phyloP scores from a whole-genome alignment of 2,329 filamentous ascomycete species.

The Elsinoe necatrix region DNA sequence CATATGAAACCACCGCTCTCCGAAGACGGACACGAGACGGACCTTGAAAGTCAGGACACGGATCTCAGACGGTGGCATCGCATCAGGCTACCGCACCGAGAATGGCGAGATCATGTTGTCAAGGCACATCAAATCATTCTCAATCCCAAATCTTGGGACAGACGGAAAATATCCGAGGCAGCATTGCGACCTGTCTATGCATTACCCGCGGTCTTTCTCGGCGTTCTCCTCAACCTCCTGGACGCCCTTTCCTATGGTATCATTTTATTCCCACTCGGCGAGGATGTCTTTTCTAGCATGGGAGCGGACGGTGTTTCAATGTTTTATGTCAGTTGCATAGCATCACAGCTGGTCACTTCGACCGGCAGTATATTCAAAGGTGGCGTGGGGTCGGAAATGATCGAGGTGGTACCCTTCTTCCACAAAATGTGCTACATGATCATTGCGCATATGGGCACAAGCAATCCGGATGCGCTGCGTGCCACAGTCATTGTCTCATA shows the following conservation, averaged over 20 bases:
- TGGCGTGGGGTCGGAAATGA: conserved; percentile 92
- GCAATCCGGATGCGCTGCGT: conserved; percentile 76
- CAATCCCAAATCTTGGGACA: conserved; percentile 66
- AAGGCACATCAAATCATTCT: conserved; percentile 30
- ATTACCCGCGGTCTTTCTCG: conserved; percentile 79
- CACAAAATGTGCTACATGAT: conserved; percentile 96
- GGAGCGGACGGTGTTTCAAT: conserved; percentile 94
- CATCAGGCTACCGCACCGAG: conserved; percentile 26
- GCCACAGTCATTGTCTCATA: conserved; percentile 92
- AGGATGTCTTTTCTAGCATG: conserved; percentile 73
- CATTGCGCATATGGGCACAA: conserved; percentile 64
- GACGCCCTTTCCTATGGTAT: conserved; percentile 87
- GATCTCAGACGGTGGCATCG: conserved; percentile 25
- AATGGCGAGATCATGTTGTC: conserved; percentile 17
- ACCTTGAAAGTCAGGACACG: conserved; percentile 22
- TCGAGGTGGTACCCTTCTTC: conserved; percentile 97
- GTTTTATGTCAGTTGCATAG: conserved; percentile 96
- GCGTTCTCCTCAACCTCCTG: conserved; percentile 80
- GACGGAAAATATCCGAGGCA: conserved; percentile 54
- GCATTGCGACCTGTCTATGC: conserved; percentile 62
- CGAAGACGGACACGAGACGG: conserved; percentile 13
- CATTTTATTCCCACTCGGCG: conserved; percentile 85
- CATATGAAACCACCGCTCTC: conserved; percentile 19
- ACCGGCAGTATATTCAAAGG: conserved; percentile 82
- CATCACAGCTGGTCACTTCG: conserved; percentile 86